These are phyloP conservation scores for Aspergillus ruber DNA, from an alignment of 2,329 filamentous ascomycete species.

Conservation along the genomic window DNA sequence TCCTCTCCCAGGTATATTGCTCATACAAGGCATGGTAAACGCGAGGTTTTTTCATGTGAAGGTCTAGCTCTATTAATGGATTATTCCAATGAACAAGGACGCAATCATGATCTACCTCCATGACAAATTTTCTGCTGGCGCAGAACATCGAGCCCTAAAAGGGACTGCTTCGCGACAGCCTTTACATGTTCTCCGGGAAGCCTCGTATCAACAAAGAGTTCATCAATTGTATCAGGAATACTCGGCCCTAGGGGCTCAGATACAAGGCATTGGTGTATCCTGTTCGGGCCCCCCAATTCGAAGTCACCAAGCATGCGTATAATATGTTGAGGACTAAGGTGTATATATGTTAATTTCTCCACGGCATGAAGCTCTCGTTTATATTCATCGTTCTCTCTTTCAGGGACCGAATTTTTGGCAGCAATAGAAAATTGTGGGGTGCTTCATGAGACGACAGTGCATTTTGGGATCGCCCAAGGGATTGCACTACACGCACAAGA, in stretches of 20 bases:
- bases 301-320: constrained; percentile 35
- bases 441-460: too few species aligned
- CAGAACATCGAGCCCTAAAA: constrained; percentile 33
- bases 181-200: constrained; percentile 39
- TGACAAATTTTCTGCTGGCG: constrained; percentile 36
- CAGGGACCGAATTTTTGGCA: constrained; percentile 17
- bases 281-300: constrained; percentile 38
- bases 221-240: constrained; percentile 21
- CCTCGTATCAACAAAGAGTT: constrained; percentile 19
- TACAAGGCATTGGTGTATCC: constrained; percentile 41
- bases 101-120: constrained; percentile 22
- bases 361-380: constrained; percentile 9
- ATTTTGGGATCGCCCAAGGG: too few species aligned
- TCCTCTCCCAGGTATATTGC: constrained; percentile 10
- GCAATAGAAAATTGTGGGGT: constrained; percentile 13
- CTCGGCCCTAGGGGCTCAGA: constrained; percentile 37
- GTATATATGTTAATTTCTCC: constrained; percentile 8
- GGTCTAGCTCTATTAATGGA: constrained; percentile 9
- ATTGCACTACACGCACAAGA: too few species aligned
- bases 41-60: constrained; percentile 23
- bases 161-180: constrained; percentile 34
- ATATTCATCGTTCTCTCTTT: constrained; percentile 3
- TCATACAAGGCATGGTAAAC: constrained; percentile 14
- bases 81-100: neutral
- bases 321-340: constrained; percentile 20